phyloP scores from a whole-genome alignment of 2,329 filamentous ascomycete species.

The Cucurbitaria berberidis region DNA sequence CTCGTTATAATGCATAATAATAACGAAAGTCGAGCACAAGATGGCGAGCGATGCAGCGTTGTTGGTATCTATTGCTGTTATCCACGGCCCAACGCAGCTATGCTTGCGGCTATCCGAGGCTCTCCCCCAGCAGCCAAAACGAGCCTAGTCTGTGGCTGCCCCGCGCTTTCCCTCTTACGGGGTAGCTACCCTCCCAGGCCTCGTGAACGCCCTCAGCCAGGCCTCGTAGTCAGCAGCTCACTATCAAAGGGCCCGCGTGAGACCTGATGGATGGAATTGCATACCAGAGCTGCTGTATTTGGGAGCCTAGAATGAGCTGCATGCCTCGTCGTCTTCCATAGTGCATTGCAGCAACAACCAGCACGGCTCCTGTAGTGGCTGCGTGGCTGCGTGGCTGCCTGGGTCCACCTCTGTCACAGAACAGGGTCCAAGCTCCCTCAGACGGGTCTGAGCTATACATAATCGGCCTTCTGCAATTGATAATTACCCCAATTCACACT shows the following conservation, averaged over 20 bases:
- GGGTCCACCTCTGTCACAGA: slow-evolving; percentile 18
- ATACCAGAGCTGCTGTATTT: slow-evolving; percentile 9
- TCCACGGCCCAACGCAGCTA: too few species aligned
- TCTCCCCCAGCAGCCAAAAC: not conserved
- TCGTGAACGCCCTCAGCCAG: slow-evolving; percentile 32
- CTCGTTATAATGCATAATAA: not conserved
- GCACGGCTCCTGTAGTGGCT: too few species aligned
- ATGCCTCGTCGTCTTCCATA: not conserved
- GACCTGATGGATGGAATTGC: slow-evolving; percentile 12
- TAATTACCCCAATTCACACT: slow-evolving; percentile 2
- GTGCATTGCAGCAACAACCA: too few species aligned
- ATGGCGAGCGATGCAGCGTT: too few species aligned
- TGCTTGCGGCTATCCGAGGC: too few species aligned
- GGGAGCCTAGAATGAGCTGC: slow-evolving; percentile 8
- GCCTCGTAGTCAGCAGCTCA: slow-evolving; percentile 20
- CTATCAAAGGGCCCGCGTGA: slow-evolving; percentile 25
- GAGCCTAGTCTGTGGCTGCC: slow-evolving; percentile 1
- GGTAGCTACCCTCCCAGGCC: slow-evolving; percentile 11
- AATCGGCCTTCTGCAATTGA: slow-evolving; percentile 4
- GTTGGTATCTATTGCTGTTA: too few species aligned
- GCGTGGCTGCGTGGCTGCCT: slow-evolving; percentile 32
- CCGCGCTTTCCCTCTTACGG: slow-evolving; percentile 18
- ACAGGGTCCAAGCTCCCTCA: slow-evolving; percentile 24
- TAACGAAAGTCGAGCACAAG: not conserved
- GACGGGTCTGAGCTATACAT: slow-evolving; percentile 1